Evolutionary conservation across 331 rosid genomes (phyloP).

Genomic region (Phaseolus coccineus): DNA sequence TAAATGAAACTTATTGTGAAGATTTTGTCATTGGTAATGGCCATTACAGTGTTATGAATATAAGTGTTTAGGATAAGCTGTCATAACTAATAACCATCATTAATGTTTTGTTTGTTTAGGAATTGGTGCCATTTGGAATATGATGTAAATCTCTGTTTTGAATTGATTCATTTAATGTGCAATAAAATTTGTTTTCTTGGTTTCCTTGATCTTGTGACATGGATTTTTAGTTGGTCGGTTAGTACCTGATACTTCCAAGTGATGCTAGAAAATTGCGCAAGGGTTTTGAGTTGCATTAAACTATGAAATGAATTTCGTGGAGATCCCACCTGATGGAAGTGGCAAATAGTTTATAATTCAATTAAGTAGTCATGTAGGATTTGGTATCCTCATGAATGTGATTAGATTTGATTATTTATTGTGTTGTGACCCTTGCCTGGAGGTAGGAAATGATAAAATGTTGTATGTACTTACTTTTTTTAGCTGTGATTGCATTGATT

Average conservation of each 20-base stretch:
- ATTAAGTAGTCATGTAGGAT: slow-evolving; percentile 6
- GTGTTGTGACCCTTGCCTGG: slow-evolving; percentile 2
- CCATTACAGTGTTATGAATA: slow-evolving; percentile 43
- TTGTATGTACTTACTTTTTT: background rate
- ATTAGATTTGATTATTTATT: background rate
- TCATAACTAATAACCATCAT: background rate
- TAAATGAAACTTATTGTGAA: slow-evolving; percentile 86
- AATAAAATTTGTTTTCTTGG: background rate
- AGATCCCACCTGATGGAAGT: slow-evolving; percentile 57
- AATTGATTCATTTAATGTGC: background rate
- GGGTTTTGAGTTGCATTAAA: slow-evolving; percentile 55
- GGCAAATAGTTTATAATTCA: slow-evolving; percentile 30
- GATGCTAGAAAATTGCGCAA: slow-evolving; percentile 57
- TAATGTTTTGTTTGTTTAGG: background rate
- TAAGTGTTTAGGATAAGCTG: background rate
- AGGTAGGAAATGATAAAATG: slow-evolving; percentile 13
- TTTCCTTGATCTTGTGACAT: background rate
- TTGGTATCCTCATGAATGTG: background rate
- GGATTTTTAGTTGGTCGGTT: background rate
- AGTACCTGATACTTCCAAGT: slow-evolving; percentile 42
- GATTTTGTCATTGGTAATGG: slow-evolving; percentile 64
- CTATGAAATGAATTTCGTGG: slow-evolving; percentile 45
- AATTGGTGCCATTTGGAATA: background rate
- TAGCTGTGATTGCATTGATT: background rate
- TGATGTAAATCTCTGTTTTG: background rate